A percentile compares a stretch with the other conserved stretches of the same genome.
Evolutionary conservation across 345 rosid genomes (phyloP).

Genomic region (Citrus inodora): DNA sequence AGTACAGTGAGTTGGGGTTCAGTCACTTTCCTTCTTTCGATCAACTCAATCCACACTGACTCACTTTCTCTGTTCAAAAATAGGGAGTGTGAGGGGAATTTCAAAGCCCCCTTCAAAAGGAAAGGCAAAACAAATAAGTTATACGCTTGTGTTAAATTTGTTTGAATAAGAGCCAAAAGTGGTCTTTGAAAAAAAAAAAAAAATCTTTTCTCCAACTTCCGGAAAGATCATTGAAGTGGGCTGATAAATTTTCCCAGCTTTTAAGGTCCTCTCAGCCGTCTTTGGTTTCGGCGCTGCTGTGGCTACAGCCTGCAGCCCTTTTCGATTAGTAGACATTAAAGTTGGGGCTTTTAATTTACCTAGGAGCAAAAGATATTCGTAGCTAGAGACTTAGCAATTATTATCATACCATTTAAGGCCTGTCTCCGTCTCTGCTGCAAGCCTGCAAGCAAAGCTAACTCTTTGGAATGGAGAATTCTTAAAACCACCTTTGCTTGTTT

Average conservation of each 20-base stretch:
- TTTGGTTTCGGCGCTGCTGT: constrained; percentile 21
- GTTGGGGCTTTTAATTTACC: not conserved
- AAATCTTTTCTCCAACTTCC: constrained; percentile 3
- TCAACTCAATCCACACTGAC: not conserved
- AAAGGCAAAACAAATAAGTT: not conserved
- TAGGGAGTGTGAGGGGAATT: constrained; percentile 8
- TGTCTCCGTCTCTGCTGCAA: not conserved
- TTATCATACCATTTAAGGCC: constrained; percentile 26
- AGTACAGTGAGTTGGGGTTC: constrained; percentile 32
- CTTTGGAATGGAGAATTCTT: constrained; percentile 24
- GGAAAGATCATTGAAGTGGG: constrained; percentile 18
- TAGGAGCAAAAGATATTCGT: not conserved
- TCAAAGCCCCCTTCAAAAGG: not conserved
- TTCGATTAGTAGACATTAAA: constrained; percentile 30
- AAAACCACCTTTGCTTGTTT: not conserved
- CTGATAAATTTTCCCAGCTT: constrained; percentile 26
- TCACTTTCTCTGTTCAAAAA: constrained; percentile 1
- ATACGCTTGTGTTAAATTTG: not conserved
- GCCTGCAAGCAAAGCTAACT: not conserved
- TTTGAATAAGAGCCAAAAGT: constrained; percentile 16
- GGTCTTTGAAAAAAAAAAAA: not conserved
- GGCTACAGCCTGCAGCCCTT: not conserved
- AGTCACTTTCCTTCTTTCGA: constrained; percentile 24
- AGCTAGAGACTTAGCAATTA: constrained; percentile 14
- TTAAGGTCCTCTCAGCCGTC: constrained; percentile 33